Evolutionary conservation across 139 green algal species (phyloP), one percentile per base, ranked within the genome.

Genomic region (Closterium sp.): DNA sequence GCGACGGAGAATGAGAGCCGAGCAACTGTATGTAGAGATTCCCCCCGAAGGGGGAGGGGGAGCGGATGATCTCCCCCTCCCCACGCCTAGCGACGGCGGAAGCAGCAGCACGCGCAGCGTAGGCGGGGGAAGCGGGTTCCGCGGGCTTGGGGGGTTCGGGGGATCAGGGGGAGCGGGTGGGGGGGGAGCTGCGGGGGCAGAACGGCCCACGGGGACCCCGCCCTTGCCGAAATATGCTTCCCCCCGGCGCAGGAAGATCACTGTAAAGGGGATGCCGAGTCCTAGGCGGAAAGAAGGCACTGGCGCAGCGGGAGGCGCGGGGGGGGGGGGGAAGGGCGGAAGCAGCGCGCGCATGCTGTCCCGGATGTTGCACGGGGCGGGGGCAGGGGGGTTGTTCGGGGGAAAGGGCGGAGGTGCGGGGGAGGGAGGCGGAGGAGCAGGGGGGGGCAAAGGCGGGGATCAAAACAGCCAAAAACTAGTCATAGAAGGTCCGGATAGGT

Each of bases 401-500:
- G 85, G 85, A 2, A 87, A 87, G 9, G 85, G 28, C 85, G 85
- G 85, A 87, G 28, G 28, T 31, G 85, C 19, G 85, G 28, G 28
- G 28, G 85, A 31, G 85, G 85, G 28, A 31, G 85, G 85, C 85
- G 85, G 85, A 31, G 85, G 85, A 19, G 85, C 22, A 31, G 85
- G 85, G 85, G 28, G 85, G 32, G 85, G 85, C 19, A 79, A 79
- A 79, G 62, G 62, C 62, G 62, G 62, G 62, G 62, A 79, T 27
- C 62, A 87, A 31, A 17, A 17, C 85, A 19, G n/a, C 9, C 85
- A 87, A 27, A 87, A 87, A 24, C 22, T 87, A 31, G 85, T 87
- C 28, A 87, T 93, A 73, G 92, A 94, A 24, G 89, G 89, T 2
- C 50, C 89, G 11, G 94, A 96, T 7, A 45, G 95, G 0, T 97